phyloP scores from a whole-genome alignment of 352 stramenopile species.

The Phytophthora hybrid region DNA sequence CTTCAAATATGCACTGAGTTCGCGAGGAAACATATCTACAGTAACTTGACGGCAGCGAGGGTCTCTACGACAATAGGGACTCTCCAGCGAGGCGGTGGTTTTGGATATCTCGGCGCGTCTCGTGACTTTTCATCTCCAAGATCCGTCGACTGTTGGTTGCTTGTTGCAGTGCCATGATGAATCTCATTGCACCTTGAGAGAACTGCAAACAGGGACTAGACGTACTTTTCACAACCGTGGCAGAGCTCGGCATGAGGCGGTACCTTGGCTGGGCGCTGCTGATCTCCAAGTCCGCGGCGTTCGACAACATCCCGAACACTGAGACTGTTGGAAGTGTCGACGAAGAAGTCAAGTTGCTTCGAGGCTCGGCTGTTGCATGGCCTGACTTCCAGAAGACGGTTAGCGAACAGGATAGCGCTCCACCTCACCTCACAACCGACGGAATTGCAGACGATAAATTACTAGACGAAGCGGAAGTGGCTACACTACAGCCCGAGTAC shows the following conservation, averaged over 20 bases:
- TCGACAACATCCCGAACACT: not conserved
- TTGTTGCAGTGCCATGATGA: not conserved
- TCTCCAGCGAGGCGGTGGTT: constrained; percentile 11
- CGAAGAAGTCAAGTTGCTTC: not conserved
- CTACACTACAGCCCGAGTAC: not conserved
- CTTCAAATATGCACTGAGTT: not conserved
- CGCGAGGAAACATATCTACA: not conserved
- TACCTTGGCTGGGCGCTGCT: constrained; percentile 22
- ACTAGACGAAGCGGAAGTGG: not conserved
- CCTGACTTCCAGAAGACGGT: not conserved
- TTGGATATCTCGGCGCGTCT: constrained; percentile 19
- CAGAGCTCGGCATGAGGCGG: constrained; percentile 24
- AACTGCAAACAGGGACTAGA: not conserved
- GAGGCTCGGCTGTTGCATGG: constrained; percentile 2
- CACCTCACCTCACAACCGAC: not conserved
- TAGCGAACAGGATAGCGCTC: not conserved
- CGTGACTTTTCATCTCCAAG: constrained; percentile 30
- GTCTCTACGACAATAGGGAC: not conserved
- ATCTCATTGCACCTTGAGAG: not conserved
- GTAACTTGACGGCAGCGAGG: not conserved
- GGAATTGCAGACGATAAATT: not conserved
- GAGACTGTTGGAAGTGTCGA: not conserved
- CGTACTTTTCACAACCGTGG: not conserved
- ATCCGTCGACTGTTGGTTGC: constrained; percentile 27
- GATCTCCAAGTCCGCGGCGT: not conserved